A percentile compares a stretch with the other conserved stretches of the same genome.
phyloP scores from a whole-genome alignment of 169 alveolate species.

The Plasmodium berghei region DNA sequence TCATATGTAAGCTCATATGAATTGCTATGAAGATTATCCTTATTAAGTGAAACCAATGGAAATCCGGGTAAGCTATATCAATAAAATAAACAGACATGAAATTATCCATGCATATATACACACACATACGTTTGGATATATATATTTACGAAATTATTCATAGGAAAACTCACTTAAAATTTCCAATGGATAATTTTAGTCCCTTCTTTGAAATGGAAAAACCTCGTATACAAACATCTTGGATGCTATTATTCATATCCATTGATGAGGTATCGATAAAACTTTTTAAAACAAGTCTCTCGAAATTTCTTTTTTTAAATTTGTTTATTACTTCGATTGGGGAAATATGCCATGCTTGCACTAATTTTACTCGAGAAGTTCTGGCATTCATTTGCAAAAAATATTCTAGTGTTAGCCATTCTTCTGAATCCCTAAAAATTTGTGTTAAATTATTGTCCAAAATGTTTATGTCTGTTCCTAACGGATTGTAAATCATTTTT shows the following conservation, averaged over 20 bases:
- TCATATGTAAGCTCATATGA: slow-evolving; percentile 70
- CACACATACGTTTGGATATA: not conserved
- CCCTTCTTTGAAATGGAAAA: slow-evolving; percentile 88
- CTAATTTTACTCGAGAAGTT: slow-evolving; percentile 84
- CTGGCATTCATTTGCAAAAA: slow-evolving; percentile 82
- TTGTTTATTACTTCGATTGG: slow-evolving; percentile 77
- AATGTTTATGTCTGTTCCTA: slow-evolving; percentile 42
- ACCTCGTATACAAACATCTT: slow-evolving; percentile 91
- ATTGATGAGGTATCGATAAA: slow-evolving; percentile 88
- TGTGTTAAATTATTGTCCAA: slow-evolving; percentile 68
- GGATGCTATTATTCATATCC: slow-evolving; percentile 90
- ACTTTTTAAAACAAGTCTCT: slow-evolving; percentile 84
- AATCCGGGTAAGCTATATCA: slow-evolving; percentile 57
- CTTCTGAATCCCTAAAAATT: slow-evolving; percentile 83
- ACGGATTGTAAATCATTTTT: slow-evolving; percentile 19
- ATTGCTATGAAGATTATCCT: slow-evolving; percentile 12
- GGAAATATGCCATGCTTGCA: slow-evolving; percentile 86
- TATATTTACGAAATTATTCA: not conserved
- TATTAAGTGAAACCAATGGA: slow-evolving; percentile 63
- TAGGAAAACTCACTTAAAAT: slow-evolving; percentile 82
- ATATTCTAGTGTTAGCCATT: slow-evolving; percentile 84
- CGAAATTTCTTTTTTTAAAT: slow-evolving; percentile 74
- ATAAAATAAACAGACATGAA: slow-evolving; percentile 42
- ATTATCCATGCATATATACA: not conserved
- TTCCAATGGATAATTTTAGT: slow-evolving; percentile 90